Base-by-base conservation (phyloP, 495 filamentous ascomycete species). In the Neurospora sp. region DNA sequence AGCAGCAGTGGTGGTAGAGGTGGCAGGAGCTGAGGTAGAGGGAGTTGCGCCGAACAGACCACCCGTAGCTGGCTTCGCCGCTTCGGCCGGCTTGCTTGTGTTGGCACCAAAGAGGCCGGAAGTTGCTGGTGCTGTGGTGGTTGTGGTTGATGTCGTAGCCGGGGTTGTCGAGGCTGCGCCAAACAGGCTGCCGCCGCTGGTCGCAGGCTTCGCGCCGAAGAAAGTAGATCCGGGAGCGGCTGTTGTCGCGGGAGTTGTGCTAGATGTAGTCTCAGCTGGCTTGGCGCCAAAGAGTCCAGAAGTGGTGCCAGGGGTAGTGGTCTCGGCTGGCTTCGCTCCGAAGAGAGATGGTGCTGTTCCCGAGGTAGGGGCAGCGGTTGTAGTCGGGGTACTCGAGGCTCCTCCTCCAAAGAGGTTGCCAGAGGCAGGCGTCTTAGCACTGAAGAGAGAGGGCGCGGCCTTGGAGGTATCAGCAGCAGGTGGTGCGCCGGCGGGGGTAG, bases 91-190 rank as follows among this genome's bases (percentile, higher is more conserved):
- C 54, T 81, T 81, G 69, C 48, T 77, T 73, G 66, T 71, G 31
- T 54, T 72, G 72, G 77, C 69, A 79, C 82, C 75, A 73, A 77
- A 72, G 38, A 77, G 43, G 11, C 19, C 45, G 21, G 76, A 71
- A 54, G 72, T 36, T 40, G 59, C 69, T 34, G 72, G 34, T 40
- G 24, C 48, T 78, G 80, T 34, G 54, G 54, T 66, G 31, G 54
- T 66, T 15, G 54, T 40, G 36, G 69, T 39, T 9, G 75, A 10
- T 11, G 77, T 71, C 38, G 78, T 70, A n/a, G 77, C 70, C 19
- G 81, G 48, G 11, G 82, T 76, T 21, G 73, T 69, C 28, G 69
- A 73, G 19, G 48, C 38, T 59, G 48, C 69, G 13, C 72, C 72
- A 36, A 66, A 66, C 54, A 66, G 31, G 31, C 15, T 36, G 28